Base-by-base conservation (phyloP, 768 basidiomycete species). In the Cystobasidium onofrii region DNA sequence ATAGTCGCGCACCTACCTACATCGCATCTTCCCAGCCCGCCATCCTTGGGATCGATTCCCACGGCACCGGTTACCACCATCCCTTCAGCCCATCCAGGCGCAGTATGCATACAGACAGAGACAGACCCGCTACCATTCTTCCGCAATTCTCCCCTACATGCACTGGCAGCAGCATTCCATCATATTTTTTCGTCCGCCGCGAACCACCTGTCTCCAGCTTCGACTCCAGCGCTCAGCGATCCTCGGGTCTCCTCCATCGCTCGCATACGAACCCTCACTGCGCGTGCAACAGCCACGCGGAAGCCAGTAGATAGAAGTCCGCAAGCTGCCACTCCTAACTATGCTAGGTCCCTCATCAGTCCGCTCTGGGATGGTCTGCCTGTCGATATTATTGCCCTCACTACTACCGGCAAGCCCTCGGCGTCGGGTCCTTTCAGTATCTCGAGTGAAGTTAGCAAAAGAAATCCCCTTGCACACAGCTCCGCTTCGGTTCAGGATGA, bases 311-410 rank as follows among this genome's bases (percentile, higher is more conserved):
- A 55, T 17, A n/a, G 43, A 34, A 29, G 43, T 6, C 46, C 20
- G 7, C 25, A 20, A 1, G n/a, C 18, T 1, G 50, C 69, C 33
- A 55, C 69, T 6, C 50, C 69, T 20, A 55, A 15, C 43, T 71
- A 71, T 39, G 69, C 69, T 12, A 12, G 69, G 2, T 71, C 69
- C 55, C 33, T 71, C 55, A 60, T 71, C 39, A 34, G 33, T 18
- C 69, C 69, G 12, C 50, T 71, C 13, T 71, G 69, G 69, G 69
- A 71, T 18, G 69, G 69, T n/a, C 23, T 71, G 29, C 69, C 69
- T 6, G 69, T 71, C 33, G 69, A 71, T 29, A 55, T 71, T 27
- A 61, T 71, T 27, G 33, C 69, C 9, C 54, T 71, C 25, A 31
- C 34, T 20, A 71, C 69, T 1, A 71, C 69, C 20, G 69, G 69